Evolutionary conservation across 73 alveolate genomes (phyloP).

Genomic region (Symbiodinium natans): DNA sequence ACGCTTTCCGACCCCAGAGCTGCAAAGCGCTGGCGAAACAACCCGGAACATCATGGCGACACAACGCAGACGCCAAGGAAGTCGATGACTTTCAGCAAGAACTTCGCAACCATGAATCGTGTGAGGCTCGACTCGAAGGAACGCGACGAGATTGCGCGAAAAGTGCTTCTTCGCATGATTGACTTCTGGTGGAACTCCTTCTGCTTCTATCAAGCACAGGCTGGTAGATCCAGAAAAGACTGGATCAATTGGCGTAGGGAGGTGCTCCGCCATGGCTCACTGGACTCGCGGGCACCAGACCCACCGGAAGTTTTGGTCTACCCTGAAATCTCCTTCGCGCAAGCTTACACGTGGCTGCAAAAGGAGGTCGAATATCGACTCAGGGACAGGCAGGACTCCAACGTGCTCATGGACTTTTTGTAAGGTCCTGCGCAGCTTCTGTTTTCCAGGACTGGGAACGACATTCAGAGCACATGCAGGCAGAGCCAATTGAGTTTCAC

Average conservation of each 20-base stretch:
- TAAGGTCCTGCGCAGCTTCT: neutral
- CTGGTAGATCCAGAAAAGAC: slow-evolving; percentile 1
- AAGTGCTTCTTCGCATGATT: slow-evolving; percentile 53
- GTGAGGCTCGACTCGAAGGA: slow-evolving; percentile 43
- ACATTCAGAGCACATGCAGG: too few relatives aligned
- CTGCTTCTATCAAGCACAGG: slow-evolving; percentile 34
- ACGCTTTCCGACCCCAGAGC: neutral
- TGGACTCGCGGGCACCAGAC: slow-evolving; percentile 61
- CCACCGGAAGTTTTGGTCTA: slow-evolving; percentile 40
- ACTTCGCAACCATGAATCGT: slow-evolving; percentile 44
- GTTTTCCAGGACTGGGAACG: too few relatives aligned
- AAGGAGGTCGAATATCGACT: slow-evolving; percentile 61
- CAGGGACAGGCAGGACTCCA: slow-evolving; percentile 44
- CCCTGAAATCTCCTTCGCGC: neutral
- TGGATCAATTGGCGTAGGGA: slow-evolving; percentile 61
- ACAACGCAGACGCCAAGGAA: neutral
- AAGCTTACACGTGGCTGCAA: slow-evolving; percentile 71
- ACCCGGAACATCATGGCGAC: neutral
- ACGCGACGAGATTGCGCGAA: slow-evolving; percentile 56
- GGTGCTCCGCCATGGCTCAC: slow-evolving; percentile 24
- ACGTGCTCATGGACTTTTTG: slow-evolving; percentile 33
- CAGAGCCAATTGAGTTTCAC: too few relatives aligned
- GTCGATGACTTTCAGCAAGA: neutral
- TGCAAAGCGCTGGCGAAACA: neutral
- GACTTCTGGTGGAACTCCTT: slow-evolving; percentile 52